Evolutionary conservation across 2,329 filamentous ascomycete genomes (phyloP), one percentile per base, ranked within the genome.

Genomic region (Penicillium sp.): DNA sequence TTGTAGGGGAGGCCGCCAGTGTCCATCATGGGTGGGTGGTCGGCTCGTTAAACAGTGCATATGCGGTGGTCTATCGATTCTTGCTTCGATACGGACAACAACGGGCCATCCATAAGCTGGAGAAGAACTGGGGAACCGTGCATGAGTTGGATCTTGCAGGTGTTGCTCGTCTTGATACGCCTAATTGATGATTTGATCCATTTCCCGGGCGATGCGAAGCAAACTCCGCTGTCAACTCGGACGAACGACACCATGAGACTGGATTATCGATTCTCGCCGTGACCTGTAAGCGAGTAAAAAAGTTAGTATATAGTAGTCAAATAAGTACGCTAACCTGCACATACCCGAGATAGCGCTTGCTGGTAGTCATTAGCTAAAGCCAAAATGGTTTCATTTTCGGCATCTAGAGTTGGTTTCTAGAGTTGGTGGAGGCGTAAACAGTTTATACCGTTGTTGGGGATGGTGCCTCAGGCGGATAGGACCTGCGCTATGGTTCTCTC

Each of bases 21-120:
- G 49, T 63, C 12, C 61, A 65, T 35, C 61, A 66, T 35, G 64
- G 56, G 13, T 66, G 64, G 64, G 52, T 65, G 36, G 50, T 56
- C 9, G 64, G 64, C 4, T 49, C 62, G 1, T n/a, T 66, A 6
- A 59, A 66, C 15, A 63, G 58, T 47, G 59, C 62, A 19, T 52
- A 52, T 23, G 45, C 4, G 27, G 45, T 29, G 0, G 29, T 48
- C 4, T 35, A 48, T 35, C 45, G 45, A 35, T 48, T 48, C 19
- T 35, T 35, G 29, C 29, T 31, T 48, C 29, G 45, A 17, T 23
- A 48, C 15, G 45, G 19, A 33, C 45, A 48, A 12, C 13, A 35
- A 10, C 19, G 13, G n/a, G 44, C 44, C 13, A 33, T 35, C 13
- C 29, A 21, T 4, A 48, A 33, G 45, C 29, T 48, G 45, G 13